Base-by-base conservation (phyloP, 1,139 yeast genomes). In the Chernovozyma sophiae-reginae region DNA sequence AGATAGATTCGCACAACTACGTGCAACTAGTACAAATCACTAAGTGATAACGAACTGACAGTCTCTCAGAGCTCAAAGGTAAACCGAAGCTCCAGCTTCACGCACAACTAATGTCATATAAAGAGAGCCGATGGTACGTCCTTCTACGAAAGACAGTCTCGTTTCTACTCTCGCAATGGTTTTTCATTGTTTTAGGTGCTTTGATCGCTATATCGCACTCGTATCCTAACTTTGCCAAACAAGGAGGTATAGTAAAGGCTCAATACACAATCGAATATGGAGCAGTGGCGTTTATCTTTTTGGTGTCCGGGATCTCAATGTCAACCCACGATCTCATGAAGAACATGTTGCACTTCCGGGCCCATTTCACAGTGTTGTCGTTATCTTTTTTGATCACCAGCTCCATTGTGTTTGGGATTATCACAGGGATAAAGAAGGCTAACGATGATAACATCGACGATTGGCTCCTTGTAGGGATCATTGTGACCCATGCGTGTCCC, bases 401-500 rank as follows among this genome's bases (percentile, higher is more conserved):
- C 19, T 62, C 92, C 12, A 80, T 85, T 10, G 79, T 85, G 40
- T 87, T 68, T 56, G 96, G 95, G 1, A 66, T 87, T 35, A 81
- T 80, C 31, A 64, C 75, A 38, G 95, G 85, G 1, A 79, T 87
- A 30, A 69, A 72, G 45, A 66, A 68, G 2, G 76, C 92, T 0
- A 55, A 79, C 46, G 70, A 85, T 52, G 62, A 64, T 4, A 47
- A 56, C 4, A 85, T 87, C 26, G 82, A 81, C 47, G 70, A 74
- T 23, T 86, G 92, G 85, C 68, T 86, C 45, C 64, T 87, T 31
- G 85, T 77, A 39, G 96, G 97, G 1, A 60, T 87, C 46, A 75
- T 89, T 26, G 83, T 86, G 32, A 84, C 95, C 2, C 86, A 86
- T 33, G 76, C 92, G 4, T 86, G 95, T 56, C 96, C 96, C 28